A percentile compares a stretch with the other conserved stretches of the same genome.
Conservation (phyloP, 768 basidiomycete genomes). For the Psilocybe azurescens region DNA sequence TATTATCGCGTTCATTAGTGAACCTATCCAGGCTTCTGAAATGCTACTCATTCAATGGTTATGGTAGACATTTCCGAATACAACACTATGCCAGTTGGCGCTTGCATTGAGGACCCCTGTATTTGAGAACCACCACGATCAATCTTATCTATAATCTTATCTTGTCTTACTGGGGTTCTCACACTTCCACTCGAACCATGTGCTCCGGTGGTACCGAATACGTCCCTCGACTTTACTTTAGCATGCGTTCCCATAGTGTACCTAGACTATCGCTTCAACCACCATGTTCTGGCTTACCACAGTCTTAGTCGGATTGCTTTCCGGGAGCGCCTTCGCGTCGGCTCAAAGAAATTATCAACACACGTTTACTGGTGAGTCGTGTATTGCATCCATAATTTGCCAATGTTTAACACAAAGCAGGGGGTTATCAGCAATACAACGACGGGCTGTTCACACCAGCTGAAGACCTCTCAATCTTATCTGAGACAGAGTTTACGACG, state of each 20-base stretch:
- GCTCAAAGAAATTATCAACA: not conserved
- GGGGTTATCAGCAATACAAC: slow-evolving; percentile 21
- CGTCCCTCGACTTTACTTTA: not conserved
- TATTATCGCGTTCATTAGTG: too few species aligned
- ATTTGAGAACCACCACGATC: too few species aligned
- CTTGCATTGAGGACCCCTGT: too few species aligned
- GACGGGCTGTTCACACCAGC: slow-evolving; percentile 38
- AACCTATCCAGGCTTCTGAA: too few species aligned
- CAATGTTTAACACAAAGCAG: not conserved
- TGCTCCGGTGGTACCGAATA: not conserved
- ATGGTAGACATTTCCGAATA: too few species aligned
- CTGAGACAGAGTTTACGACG: slow-evolving; percentile 39
- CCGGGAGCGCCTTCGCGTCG: not conserved
- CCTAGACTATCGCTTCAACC: not conserved
- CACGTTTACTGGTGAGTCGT: not conserved
- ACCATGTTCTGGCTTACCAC: not conserved
- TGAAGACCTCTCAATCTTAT: slow-evolving; percentile 38
- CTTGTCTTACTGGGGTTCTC: not conserved
- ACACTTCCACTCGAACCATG: not conserved
- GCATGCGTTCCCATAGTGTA: not conserved
- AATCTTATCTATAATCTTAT: too few species aligned
- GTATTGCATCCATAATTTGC: not conserved
- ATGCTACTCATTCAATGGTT: too few species aligned
- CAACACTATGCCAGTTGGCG: too few species aligned
- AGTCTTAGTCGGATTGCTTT: not conserved